Evolutionary conservation across 2,329 filamentous ascomycete species (phyloP).

Genomic region (Aspergillus bombycis): DNA sequence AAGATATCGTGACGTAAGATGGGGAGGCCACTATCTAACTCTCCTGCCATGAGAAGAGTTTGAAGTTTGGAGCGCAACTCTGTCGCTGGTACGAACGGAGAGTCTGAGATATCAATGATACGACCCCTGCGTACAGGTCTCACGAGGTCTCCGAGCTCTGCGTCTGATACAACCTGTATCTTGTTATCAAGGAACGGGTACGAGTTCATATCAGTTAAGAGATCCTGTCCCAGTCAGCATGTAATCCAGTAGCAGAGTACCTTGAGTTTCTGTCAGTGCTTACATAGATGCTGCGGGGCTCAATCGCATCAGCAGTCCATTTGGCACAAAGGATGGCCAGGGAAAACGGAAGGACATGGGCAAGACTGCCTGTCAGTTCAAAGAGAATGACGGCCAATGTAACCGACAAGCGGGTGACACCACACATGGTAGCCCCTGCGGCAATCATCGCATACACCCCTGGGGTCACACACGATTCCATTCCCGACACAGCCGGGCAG

Average conservation of each 20-base stretch:
- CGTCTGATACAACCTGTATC: conserved; percentile 86
- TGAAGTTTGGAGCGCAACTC: conserved; percentile 81
- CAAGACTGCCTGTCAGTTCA: conserved; percentile 89
- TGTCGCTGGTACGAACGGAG: conserved; percentile 75
- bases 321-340: conserved; percentile 92
- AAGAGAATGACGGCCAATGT: conserved; percentile 95
- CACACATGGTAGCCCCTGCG: conserved; percentile 96
- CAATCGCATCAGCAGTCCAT: conserved; percentile 95
- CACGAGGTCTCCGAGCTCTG: conserved; percentile 84
- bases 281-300: conserved; percentile 90
- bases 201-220: conserved; percentile 94
- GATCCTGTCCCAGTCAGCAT: conserved; percentile 60
- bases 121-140: conserved; percentile 73
- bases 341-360: conserved; percentile 94
- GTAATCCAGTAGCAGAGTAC: not conserved
- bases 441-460: conserved; percentile 96
- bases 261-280: conserved; percentile 33
- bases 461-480: conserved; percentile 86
- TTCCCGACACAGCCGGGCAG: conserved; percentile 68
- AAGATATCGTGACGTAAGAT: conserved; percentile 79
- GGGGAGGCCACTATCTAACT: conserved; percentile 88
- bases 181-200: conserved; percentile 99
- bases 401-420: conserved; percentile 89
- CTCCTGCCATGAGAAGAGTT: conserved; percentile 78
- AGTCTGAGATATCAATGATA: conserved; percentile 84